Percentiles rank a stretch among this genome's conserved stretches.
Conservation (phyloP, 1,284 basidiomycete species). For the Takashimella koratensis region DNA sequence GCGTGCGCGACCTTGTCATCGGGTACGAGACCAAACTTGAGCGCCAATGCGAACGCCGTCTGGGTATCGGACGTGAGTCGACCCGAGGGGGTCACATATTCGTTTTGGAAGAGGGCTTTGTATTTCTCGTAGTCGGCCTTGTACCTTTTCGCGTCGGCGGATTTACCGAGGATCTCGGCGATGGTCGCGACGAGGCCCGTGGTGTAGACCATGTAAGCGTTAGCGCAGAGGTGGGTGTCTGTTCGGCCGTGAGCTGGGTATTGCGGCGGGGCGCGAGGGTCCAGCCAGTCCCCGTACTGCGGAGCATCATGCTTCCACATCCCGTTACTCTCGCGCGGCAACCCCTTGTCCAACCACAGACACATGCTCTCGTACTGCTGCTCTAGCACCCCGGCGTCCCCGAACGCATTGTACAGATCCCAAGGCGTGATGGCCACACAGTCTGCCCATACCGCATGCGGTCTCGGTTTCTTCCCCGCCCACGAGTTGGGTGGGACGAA, state of each 20-base stretch:
- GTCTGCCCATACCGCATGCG: constrained; percentile 32
- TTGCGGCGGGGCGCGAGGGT: constrained; percentile 32
- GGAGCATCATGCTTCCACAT: constrained; percentile 17
- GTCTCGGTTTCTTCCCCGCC: constrained; percentile 1
- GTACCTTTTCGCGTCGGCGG: constrained; percentile 14
- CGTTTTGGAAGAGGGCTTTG: constrained; percentile 17
- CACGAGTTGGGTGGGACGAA: constrained; percentile 6
- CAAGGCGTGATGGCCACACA: constrained; percentile 24
- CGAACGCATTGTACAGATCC: constrained; percentile 28
- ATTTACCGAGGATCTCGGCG: constrained; percentile 22
- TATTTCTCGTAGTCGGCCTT: constrained; percentile 12
- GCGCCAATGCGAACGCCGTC: constrained; percentile 26
- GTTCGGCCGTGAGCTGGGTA: constrained; percentile 21
- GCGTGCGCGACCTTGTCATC: constrained; percentile 9
- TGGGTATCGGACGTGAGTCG: constrained; percentile 34
- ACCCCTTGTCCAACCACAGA: constrained; percentile 34
- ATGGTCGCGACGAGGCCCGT: constrained; percentile 22
- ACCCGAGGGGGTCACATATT: constrained; percentile 29
- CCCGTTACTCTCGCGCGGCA: constrained; percentile 19
- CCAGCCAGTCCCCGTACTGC: constrained; percentile 40
- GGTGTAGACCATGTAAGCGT: constrained; percentile 34
- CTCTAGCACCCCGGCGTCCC: constrained; percentile 21
- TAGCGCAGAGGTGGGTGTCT: constrained; percentile 28
- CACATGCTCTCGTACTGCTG: constrained; percentile 29
- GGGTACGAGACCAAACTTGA: constrained; percentile 28